Base-by-base conservation (phyloP, 163 green algal species). In the Volvox carteri region DNA sequence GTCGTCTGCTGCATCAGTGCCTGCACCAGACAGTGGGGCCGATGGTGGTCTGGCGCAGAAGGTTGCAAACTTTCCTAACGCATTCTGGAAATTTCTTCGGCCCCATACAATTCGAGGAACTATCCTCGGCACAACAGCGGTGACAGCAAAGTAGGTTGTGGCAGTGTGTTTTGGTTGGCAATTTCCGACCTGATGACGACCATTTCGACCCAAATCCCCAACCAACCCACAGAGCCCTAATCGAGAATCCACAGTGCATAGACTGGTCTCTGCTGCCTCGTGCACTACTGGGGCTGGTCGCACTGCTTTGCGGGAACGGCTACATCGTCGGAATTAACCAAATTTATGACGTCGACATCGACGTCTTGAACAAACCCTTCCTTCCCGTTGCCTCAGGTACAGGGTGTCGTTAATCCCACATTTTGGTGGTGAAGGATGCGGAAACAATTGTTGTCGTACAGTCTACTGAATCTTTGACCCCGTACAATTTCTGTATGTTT, bases 251-350 rank as follows among this genome's bases (percentile, higher is more conserved):
- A 14, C 75, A 77, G 5, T 90, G 90, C 44, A 97, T 99, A 68
- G 95, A 99, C 89, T 99, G 97, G 97, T 86, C 77, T 28, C 93
- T 98, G 28, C 86, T 99, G 52, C 93, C 98, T 30, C 87, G 93
- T 0, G 98, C 98, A 12, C 80, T 97, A 28, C 91, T 98, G 80
- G 98, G 96, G 25, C 92, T 99, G 46, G 42, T 98, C 12, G 96
- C 96, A 12, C 94, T 99, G 85, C 94, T 99, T 56, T 98, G 95
- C 80, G 98, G 98, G 65, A 98, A 99, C 92, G 98, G 97, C 37
- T 99, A 98, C 95, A 99, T 99, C 84, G 98, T 99, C 65, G 98
- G 98, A 85, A 99, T 99, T 95, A 99, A 99, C 91, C 97, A 99
- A 93, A 98, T 99, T 35, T 99, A 99, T 88, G 98, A 99, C 78